These are phyloP conservation scores for Trebouxia sp. DNA, from an alignment of 139 green algal genomes.

Conservation along the genomic window DNA sequence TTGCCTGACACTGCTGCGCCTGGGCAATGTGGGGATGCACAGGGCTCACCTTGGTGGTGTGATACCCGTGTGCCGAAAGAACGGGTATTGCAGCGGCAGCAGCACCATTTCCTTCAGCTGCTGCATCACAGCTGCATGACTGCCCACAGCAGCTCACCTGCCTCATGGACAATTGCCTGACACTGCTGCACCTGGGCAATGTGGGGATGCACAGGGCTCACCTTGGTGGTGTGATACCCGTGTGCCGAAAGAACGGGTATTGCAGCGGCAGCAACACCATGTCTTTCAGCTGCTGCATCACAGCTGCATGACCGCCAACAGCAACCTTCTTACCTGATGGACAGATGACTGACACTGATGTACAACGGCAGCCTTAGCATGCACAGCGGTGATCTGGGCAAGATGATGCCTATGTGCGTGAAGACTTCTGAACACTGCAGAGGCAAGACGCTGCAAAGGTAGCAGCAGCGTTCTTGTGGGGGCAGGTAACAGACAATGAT, in stretches of 20 bases:
- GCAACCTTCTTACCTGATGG: not conserved
- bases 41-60: too few relatives aligned
- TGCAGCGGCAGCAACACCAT: constrained; percentile 88
- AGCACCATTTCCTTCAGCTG: constrained; percentile 78
- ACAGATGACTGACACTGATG: too few relatives aligned
- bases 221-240: too few relatives aligned
- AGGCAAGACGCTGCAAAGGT: constrained; percentile 78
- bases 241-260: constrained; percentile 69
- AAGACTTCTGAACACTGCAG: constrained; percentile 85
- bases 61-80: constrained; percentile 65
- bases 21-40: too few relatives aligned
- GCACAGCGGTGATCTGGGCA: too few relatives aligned
- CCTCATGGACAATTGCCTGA: too few relatives aligned
- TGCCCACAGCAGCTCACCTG: constrained; percentile 43
- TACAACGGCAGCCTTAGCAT: too few relatives aligned
- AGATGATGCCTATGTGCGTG: constrained; percentile 54
- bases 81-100: constrained; percentile 85
- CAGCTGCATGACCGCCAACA: constrained; percentile 56
- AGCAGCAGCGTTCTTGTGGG: not conserved
- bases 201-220: too few relatives aligned
- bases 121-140: constrained; percentile 51
- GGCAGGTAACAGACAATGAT: too few relatives aligned
- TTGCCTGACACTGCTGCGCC: too few relatives aligned
- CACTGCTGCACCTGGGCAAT: too few relatives aligned
- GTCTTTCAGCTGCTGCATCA: constrained; percentile 64